These are phyloP conservation scores for Mycoemilia scoparia DNA, from an alignment of 192 early-diverging fungal genomes.

Conservation along the genomic window DNA sequence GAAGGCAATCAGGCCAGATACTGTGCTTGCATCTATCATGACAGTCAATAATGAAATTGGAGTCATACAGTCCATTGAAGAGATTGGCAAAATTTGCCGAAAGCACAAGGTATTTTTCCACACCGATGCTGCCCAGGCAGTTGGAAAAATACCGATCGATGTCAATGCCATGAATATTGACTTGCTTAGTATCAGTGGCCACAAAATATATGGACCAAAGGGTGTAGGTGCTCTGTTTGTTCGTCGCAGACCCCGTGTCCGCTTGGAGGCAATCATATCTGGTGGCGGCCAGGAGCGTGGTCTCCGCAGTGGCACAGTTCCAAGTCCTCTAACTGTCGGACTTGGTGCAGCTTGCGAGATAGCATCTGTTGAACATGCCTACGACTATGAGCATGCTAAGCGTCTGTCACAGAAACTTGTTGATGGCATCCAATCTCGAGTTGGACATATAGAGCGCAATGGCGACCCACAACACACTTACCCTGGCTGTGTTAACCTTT, in stretches of 20 bases:
- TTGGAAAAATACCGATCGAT: constrained; percentile 87
- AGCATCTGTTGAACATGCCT: constrained; percentile 62
- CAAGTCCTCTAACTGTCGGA: constrained; percentile 76
- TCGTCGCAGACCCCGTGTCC: constrained; percentile 78
- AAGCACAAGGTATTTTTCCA: constrained; percentile 86
- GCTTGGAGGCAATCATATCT: constrained; percentile 73
- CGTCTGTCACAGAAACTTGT: constrained; percentile 60
- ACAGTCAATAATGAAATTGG: constrained; percentile 98
- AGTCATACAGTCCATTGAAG: constrained; percentile 79
- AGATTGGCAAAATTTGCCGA: constrained; percentile 78
- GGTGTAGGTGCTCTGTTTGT: constrained; percentile 89
- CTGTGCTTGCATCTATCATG: constrained; percentile 86
- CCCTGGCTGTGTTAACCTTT: constrained; percentile 88
- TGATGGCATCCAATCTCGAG: constrained; percentile 54
- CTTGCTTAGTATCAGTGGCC: constrained; percentile 88
- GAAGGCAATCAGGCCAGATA: constrained; percentile 75
- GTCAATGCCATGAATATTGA: constrained; percentile 87
- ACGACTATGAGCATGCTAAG: constrained; percentile 56
- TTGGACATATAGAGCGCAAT: constrained; percentile 74
- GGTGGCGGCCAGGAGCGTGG: constrained; percentile 96
- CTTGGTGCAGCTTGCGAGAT: constrained; percentile 75
- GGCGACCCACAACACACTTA: constrained; percentile 64
- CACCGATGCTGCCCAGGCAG: constrained; percentile 90
- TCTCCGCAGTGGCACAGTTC: constrained; percentile 83
- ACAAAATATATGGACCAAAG: constrained; percentile 97